Evolutionary conservation across 1,284 basidiomycete species (phyloP).

Genomic region (Volvariella surrecta): DNA sequence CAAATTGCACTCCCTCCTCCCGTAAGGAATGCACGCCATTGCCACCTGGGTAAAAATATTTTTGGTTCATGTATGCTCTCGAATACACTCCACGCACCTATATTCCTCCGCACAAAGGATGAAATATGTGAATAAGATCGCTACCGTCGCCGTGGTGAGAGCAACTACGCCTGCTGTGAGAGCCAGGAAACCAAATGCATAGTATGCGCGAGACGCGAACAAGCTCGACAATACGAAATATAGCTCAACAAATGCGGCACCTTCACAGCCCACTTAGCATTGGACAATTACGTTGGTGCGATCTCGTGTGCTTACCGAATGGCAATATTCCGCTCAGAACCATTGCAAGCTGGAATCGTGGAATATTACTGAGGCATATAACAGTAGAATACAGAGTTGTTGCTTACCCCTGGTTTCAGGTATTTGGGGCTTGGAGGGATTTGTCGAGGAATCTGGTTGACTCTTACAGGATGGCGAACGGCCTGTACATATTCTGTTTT

Average conservation of each 20-base stretch:
- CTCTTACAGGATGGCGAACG: slow-evolving; percentile 74
- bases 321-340: slow-evolving; percentile 88
- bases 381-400: slow-evolving; percentile 6
- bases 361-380: slow-evolving; percentile 8
- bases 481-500: slow-evolving; percentile 32
- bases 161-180: slow-evolving; percentile 82
- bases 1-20: slow-evolving; percentile 93
- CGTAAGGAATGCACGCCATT: slow-evolving; percentile 93
- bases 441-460: slow-evolving; percentile 89
- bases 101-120: slow-evolving; percentile 94
- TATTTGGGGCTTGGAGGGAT: slow-evolving; percentile 85
- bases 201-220: slow-evolving; percentile 91
- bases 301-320: slow-evolving; percentile 54
- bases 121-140: slow-evolving; percentile 90
- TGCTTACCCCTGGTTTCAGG: slow-evolving; percentile 63
- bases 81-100: slow-evolving; percentile 54
- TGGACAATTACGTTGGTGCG: slow-evolving; percentile 1
- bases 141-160: slow-evolving; percentile 85
- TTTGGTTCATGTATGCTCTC: background rate
- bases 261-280: slow-evolving; percentile 25
- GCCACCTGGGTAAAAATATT: slow-evolving; percentile 72
- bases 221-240: slow-evolving; percentile 92
- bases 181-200: slow-evolving; percentile 93
- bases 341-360: slow-evolving; percentile 50
- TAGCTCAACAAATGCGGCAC: slow-evolving; percentile 92